Percentiles rank a stretch among this genome's conserved stretches.
These are phyloP conservation scores for Rhodotorula paludigena DNA, from an alignment of 768 basidiomycete genomes.

Conservation along the genomic window DNA sequence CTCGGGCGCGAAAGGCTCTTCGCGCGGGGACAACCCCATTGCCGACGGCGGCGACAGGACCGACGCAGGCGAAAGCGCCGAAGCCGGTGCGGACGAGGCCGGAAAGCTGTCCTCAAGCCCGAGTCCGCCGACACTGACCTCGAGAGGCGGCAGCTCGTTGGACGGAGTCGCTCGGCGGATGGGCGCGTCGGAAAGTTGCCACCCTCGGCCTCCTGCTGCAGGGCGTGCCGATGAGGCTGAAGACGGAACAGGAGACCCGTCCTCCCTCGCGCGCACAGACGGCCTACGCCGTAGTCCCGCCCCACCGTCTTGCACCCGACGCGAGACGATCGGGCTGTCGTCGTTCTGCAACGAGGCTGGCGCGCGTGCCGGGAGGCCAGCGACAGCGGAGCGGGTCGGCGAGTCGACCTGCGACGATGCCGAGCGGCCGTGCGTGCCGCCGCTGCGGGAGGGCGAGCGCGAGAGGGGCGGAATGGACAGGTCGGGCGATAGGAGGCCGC, in stretches of 20 bases:
- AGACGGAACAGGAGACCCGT: not conserved
- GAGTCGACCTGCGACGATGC: conserved; percentile 15
- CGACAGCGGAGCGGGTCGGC: conserved; percentile 18
- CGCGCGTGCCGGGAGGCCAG: conserved; percentile 7
- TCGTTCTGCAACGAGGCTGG: not conserved
- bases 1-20: not conserved
- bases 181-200: not conserved
- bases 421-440: conserved; percentile 4
- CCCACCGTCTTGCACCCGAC: not conserved
- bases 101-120: too few species aligned
- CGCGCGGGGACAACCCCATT: not conserved
- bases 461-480: conserved; percentile 20
- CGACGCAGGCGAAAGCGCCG: too few species aligned
- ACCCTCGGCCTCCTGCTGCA: too few species aligned
- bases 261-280: not conserved
- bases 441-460: conserved; percentile 8
- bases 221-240: too few species aligned
- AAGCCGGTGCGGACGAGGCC: too few species aligned
- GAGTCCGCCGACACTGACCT: conserved; percentile 3
- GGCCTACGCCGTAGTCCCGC: not conserved
- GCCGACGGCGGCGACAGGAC: not conserved
- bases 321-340: conserved; percentile 15
- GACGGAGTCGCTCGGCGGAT: too few species aligned
- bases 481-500: conserved; percentile 15
- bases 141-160: not conserved